Percentiles rank a stretch among this genome's conserved stretches.
phyloP scores from a whole-genome alignment of 345 rosid species.

The Arabis hirsuta region DNA sequence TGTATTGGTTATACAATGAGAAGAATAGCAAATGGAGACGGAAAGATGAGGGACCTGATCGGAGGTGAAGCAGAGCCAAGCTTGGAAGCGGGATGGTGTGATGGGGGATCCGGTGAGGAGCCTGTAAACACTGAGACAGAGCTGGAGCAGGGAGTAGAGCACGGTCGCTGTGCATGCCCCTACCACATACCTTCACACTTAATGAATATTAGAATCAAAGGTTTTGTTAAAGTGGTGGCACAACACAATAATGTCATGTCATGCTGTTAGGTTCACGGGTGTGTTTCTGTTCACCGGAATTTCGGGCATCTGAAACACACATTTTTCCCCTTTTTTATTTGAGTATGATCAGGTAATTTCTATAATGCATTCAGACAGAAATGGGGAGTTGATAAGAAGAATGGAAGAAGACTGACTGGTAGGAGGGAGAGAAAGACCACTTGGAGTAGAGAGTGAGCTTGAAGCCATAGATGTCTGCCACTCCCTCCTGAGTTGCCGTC shows the following conservation, averaged over 20 bases:
- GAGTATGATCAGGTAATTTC: background rate
- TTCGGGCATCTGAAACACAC: constrained; percentile 29
- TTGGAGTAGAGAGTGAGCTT: constrained; percentile 62
- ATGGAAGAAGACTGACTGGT: constrained; percentile 55
- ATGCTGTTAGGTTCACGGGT: constrained; percentile 48
- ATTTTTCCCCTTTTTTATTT: background rate
- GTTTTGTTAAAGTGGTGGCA: constrained; percentile 11
- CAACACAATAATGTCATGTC: constrained; percentile 35
- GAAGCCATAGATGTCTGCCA: constrained; percentile 64
- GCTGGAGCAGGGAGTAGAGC: constrained; percentile 65
- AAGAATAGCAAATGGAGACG: constrained; percentile 9
- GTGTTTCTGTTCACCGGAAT: constrained; percentile 49
- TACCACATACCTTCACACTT: constrained; percentile 67
- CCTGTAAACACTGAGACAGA: constrained; percentile 54
- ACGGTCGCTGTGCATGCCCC: constrained; percentile 64
- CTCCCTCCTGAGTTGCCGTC: constrained; percentile 59
- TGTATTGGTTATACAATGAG: background rate
- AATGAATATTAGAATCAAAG: constrained; percentile 6
- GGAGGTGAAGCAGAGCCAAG: constrained; percentile 76
- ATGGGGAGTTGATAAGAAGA: background rate
- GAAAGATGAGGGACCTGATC: constrained; percentile 64
- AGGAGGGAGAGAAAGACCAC: constrained; percentile 81
- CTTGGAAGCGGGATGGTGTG: constrained; percentile 63
- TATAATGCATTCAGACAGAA: background rate
- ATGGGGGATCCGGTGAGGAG: constrained; percentile 55